Evolutionary conservation across 306 rosid species (phyloP), one percentile per base, ranked within the genome.

Genomic region (Fragaria iinumae): DNA sequence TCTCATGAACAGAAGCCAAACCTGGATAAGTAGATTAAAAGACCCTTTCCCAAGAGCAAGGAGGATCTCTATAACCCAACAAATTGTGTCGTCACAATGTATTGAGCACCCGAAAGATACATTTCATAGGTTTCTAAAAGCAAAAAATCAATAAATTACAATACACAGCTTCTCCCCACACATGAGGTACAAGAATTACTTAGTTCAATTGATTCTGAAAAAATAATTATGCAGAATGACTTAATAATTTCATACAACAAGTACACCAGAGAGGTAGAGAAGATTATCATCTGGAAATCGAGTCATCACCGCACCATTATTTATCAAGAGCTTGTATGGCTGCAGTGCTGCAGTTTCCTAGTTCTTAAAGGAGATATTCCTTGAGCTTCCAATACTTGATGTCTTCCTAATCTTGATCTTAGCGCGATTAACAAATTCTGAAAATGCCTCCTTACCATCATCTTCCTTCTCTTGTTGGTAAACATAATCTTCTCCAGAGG

Each of bases 371-470:
- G 85, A 82, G 79, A 72, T 44, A 41, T 47, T 66, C 56, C 18
- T 77, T 57, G 27, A 56, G 79, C 79, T 77, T 55, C 85, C 73
- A 50, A 82, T 29, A 39, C 79, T 73, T 20, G 82, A 77, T 56
- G 81, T 36, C 82, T 73, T 77, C 27, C 79, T 57, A 57, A 82
- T 77, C 69, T 59, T 82, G 23, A 63, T 14, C 76, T 77, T 82
- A 32, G 85, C 4, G 2, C 76, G 82, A 20, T 67, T 59, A 18
- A 82, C 49, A 77, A 72, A 82, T 48, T 64, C 82, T n/a, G 32
- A 47, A 21, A 82, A 82, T n/a, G 36, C 23, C 14, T 69, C 84
- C 9, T 75, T 60, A 38, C 10, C 67, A 60, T 44, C n/a, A 68
- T 75, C 80, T 4, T 57, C 72, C 70, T 75, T 55, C 48, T 50